phyloP scores from a whole-genome alignment of 768 basidiomycete genomes.

The Strobilomyces dryophilus region DNA sequence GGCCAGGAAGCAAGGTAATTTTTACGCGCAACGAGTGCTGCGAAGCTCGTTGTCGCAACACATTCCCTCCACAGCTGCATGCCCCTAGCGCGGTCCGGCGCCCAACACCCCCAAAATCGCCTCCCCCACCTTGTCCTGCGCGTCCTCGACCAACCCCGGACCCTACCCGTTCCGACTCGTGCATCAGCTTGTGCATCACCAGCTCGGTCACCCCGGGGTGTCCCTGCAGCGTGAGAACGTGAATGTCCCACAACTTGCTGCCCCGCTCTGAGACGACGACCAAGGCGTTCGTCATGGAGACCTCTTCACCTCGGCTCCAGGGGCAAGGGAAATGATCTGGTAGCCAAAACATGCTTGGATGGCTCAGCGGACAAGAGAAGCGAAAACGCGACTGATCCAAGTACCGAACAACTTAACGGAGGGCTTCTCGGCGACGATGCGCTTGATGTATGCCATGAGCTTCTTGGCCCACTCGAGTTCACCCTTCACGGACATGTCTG shows the following conservation, averaged over 20 bases:
- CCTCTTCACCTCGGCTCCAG: too few species aligned
- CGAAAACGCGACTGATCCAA: neutral
- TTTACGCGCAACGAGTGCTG: too few species aligned
- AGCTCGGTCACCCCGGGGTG: neutral
- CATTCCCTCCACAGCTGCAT: too few species aligned
- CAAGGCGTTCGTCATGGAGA: neutral
- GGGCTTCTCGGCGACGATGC: conserved; percentile 53
- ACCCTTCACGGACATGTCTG: too few species aligned
- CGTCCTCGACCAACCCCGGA: neutral
- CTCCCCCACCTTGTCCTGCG: neutral
- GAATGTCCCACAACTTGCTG: too few species aligned
- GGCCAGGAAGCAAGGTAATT: too few species aligned
- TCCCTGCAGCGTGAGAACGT: neutral
- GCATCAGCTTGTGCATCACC: neutral
- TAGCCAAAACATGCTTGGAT: conserved; percentile 76
- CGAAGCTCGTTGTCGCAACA: too few species aligned
- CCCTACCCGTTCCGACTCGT: neutral
- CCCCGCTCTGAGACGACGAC: too few species aligned
- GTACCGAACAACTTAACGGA: too few species aligned
- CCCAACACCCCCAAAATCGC: neutral
- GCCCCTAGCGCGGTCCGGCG: neutral
- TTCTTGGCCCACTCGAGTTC: conserved; percentile 27
- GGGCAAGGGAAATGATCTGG: conserved; percentile 73
- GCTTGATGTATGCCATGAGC: conserved; percentile 55
- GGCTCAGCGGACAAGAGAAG: neutral